Evolutionary conservation across 371 early-diverging fungal species (phyloP).

Genomic region (Mortierella sp.): DNA sequence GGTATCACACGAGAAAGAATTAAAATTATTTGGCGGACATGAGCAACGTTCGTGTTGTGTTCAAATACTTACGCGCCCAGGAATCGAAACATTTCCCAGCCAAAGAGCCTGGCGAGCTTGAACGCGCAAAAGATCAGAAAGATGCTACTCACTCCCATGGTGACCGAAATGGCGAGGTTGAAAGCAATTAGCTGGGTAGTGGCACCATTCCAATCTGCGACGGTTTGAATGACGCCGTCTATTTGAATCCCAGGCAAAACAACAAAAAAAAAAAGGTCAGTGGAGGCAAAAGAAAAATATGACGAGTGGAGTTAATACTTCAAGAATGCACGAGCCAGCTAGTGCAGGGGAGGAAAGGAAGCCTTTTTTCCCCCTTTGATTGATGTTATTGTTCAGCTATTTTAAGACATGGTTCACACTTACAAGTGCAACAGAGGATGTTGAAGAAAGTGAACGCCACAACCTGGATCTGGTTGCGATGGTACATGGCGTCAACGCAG

Average conservation of each 20-base stretch:
- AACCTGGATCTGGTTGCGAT: constrained; percentile 56
- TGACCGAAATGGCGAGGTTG: constrained; percentile 44
- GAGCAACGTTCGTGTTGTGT: no score
- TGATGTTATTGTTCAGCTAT: constrained; percentile 8
- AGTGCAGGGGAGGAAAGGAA: not conserved
- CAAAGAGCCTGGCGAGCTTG: constrained; percentile 45
- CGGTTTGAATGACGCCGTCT: constrained; percentile 51
- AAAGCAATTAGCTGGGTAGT: constrained; percentile 20
- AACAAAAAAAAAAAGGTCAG: not conserved
- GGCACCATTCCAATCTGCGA: constrained; percentile 28
- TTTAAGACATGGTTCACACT: constrained; percentile 5
- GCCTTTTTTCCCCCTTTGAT: not conserved
- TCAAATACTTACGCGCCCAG: constrained; percentile 53
- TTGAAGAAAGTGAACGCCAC: constrained; percentile 52
- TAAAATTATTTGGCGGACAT: not conserved
- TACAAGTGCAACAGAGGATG: constrained; percentile 44
- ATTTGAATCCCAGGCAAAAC: not conserved
- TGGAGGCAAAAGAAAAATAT: not conserved
- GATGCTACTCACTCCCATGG: constrained; percentile 42
- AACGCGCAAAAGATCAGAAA: constrained; percentile 34
- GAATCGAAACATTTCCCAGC: constrained; percentile 54
- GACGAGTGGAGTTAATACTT: not conserved
- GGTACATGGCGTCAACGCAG: constrained; percentile 51
- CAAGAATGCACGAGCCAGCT: not conserved
- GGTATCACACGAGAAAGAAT: not conserved